Evolutionary conservation across 177 flowering plant species (phyloP).

Genomic region (Vitis hybrid): DNA sequence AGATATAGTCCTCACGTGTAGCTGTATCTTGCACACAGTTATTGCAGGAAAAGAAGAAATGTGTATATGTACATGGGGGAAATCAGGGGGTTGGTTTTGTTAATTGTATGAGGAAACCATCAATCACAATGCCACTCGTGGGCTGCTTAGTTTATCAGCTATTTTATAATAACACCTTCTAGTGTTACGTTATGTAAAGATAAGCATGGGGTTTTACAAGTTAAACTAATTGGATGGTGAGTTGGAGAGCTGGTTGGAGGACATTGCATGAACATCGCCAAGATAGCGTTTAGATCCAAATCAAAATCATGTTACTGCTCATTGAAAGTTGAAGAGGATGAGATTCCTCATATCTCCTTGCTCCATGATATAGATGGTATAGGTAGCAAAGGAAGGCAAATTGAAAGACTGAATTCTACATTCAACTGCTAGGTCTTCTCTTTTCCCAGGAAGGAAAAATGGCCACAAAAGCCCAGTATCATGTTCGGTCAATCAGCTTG

Average conservation of each 20-base stretch:
- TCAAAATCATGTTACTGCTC: constrained; percentile 4
- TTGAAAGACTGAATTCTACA: neutral
- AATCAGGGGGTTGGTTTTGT: neutral
- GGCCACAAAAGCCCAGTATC: constrained; percentile 15
- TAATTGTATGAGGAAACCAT: neutral
- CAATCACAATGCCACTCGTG: constrained; percentile 3
- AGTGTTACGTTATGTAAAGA: neutral
- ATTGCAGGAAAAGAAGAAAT: no score
- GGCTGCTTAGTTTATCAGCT: neutral
- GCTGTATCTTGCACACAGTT: no score
- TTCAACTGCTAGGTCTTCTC: constrained; percentile 1
- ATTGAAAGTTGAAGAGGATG: neutral
- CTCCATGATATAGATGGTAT: neutral
- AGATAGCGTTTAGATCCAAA: constrained; percentile 5
- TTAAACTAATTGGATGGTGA: neutral
- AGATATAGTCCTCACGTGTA: no score
- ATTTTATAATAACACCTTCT: neutral
- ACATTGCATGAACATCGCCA: constrained; percentile 10
- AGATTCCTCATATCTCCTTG: constrained; percentile 15
- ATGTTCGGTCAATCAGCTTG: constrained; percentile 29
- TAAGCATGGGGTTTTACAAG: neutral
- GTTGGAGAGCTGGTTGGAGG: constrained; percentile 7
- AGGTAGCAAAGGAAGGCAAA: neutral
- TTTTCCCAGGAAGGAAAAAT: neutral
- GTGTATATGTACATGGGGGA: neutral